Evolutionary conservation across 2,329 filamentous ascomycete genomes (phyloP), one percentile per base, ranked within the genome.

Genomic region (Paecilomyces sp.): DNA sequence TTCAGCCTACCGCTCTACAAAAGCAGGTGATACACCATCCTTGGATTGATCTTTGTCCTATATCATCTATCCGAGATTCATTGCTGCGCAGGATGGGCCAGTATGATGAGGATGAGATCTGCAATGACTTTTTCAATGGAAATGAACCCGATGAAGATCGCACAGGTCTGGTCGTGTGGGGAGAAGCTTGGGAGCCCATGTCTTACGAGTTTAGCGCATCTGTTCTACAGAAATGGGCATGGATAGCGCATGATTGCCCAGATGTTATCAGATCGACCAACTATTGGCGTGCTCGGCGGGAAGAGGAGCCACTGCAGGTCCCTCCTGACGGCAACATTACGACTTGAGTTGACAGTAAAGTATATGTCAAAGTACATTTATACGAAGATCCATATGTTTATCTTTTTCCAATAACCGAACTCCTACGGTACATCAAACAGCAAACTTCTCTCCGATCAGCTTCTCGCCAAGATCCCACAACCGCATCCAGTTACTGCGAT

Each of bases 11-110:
- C n/a, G 55, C 64, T 11, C 58, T 71, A 18, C 74, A 77, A 54
- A 63, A 71, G 15, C 64, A 63, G 2, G 68, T 64, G 2, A 59
- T 71, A 22, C 72, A 76, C 60, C 67, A 64, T 4, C 61, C 64
- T 6, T 76, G 72, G 71, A 70, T 76, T 58, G 74, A 77, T 58
- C 67, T 71, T 13, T 69, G 76, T 36, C 74, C 74, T 1, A 74
- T 76, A 56, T 72, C 73, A 13, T 68, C 66, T 30, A 69, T 76
- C 64, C 62, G 74, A n/a, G 70, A 76, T 55, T 71, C 68, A 51
- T 58, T 75, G 55, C 75, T 77, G 18, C 60, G 33, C 9, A 56
- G 65, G 24, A 55, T 57, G 9, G 58, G 60, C 28, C 25, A 64
- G 2, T 58, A 76, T 47, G 70, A 76, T 58, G 64, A 72, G n/a